These are phyloP conservation scores for Microcyclospora tardicrescens DNA, from an alignment of 2,329 filamentous ascomycete genomes.

Conservation along the genomic window DNA sequence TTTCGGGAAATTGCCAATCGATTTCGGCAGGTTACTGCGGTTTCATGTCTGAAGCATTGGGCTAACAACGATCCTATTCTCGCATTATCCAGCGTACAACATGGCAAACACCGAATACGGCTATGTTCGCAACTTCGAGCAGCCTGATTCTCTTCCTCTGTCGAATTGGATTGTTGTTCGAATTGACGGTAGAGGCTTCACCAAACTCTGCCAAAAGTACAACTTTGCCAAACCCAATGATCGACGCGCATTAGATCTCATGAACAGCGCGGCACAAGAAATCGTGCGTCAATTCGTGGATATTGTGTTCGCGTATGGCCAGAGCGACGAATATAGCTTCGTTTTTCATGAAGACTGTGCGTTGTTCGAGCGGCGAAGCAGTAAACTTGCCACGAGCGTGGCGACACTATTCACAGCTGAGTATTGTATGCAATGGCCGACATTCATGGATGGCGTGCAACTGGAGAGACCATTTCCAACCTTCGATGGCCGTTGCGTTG, in stretches of 20 bases:
- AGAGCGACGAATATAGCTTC: conserved; percentile 86
- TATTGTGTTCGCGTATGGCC: conserved; percentile 75
- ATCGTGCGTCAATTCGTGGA: conserved; percentile 77
- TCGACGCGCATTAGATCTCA: conserved; percentile 69
- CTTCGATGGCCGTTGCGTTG: conserved; percentile 84
- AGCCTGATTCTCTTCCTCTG: conserved; percentile 62
- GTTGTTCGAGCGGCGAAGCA: conserved; percentile 74
- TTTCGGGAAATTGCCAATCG: no score
- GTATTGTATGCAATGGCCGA: conserved; percentile 71
- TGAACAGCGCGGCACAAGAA: conserved; percentile 83
- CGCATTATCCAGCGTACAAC: neutral
- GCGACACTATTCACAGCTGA: conserved; percentile 89
- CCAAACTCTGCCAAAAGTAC: conserved; percentile 52
- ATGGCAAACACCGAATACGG: conserved; percentile 55
- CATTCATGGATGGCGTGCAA: conserved; percentile 56
- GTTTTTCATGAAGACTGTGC: conserved; percentile 48
- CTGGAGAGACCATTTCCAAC: conserved; percentile 67
- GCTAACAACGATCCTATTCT: no score
- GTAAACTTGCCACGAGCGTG: conserved; percentile 83
- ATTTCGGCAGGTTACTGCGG: no score
- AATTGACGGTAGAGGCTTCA: conserved; percentile 88
- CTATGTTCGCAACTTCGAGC: conserved; percentile 86
- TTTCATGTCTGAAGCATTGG: no score
- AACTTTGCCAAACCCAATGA: conserved; percentile 89
- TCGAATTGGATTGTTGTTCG: conserved; percentile 95